A percentile compares a stretch with the other conserved stretches of the same genome.
Evolutionary conservation across 2,329 filamentous ascomycete genomes (phyloP).

Genomic region (Pestalotiopsis sp.): DNA sequence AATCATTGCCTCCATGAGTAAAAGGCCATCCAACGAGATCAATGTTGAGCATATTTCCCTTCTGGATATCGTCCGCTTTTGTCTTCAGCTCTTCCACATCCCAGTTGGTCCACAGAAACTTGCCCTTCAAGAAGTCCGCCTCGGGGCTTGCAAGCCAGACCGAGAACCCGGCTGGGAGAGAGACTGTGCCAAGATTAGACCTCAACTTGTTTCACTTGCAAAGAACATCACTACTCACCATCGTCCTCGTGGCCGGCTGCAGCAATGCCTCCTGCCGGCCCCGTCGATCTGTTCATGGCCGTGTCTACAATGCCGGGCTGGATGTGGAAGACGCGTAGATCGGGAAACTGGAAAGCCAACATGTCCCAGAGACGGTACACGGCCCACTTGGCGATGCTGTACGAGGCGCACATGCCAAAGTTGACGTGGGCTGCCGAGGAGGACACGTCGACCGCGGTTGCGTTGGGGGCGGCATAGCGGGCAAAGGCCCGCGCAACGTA

Average conservation of each 20-base stretch:
- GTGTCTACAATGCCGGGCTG: constrained; percentile 43
- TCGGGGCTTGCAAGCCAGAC: constrained; percentile 48
- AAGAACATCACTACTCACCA: constrained; percentile 13
- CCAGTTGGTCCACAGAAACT: constrained; percentile 52
- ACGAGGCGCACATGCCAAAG: constrained; percentile 33
- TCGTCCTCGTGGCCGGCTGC: constrained; percentile 32
- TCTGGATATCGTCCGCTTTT: constrained; percentile 34
- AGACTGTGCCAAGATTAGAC: constrained; percentile 24
- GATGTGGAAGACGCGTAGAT: constrained; percentile 40
- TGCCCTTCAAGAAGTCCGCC: constrained; percentile 47
- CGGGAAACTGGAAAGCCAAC: constrained; percentile 41
- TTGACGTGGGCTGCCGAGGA: constrained; percentile 37
- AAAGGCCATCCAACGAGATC: constrained; percentile 22
- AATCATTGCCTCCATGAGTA: background rate
- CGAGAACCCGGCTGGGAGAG: constrained; percentile 42
- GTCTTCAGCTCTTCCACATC: constrained; percentile 52
- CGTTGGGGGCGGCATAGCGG: constrained; percentile 29
- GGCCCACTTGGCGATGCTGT: constrained; percentile 45
- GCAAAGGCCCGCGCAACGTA: constrained; percentile 37
- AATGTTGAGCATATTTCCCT: constrained; percentile 18
- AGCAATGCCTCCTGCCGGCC: constrained; percentile 16
- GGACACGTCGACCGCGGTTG: constrained; percentile 37
- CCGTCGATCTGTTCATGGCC: constrained; percentile 21
- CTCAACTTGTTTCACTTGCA: too few relatives aligned
- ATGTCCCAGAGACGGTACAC: constrained; percentile 43